These are phyloP conservation scores for Phytophthora parvispora DNA, from an alignment of 352 stramenopile genomes.

Conservation along the genomic window DNA sequence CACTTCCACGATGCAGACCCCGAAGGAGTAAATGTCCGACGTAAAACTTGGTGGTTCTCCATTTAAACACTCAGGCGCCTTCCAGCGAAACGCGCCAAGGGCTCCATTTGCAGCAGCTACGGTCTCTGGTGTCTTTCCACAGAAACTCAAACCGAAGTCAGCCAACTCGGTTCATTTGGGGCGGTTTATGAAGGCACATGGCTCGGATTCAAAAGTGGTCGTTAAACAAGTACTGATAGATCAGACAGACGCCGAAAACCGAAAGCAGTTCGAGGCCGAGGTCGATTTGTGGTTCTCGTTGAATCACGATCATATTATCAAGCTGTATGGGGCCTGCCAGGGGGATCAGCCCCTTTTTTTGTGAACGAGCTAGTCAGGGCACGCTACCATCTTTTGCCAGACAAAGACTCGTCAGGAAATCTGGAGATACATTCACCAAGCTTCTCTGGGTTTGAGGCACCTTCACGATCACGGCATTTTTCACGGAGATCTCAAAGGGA, in stretches of 20 bases:
- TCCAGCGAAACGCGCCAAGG: constrained; percentile 7
- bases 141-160: neutral
- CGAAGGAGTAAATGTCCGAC: constrained; percentile 17
- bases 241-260: neutral
- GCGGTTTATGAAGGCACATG: neutral
- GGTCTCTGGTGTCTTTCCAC: neutral
- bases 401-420: neutral
- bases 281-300: constrained; percentile 9
- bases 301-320: constrained; percentile 3
- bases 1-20: constrained; percentile 14
- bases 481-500: constrained; percentile 2
- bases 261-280: neutral
- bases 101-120: neutral
- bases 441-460: neutral
- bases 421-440: neutral
- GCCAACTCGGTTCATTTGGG: neutral
- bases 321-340: constrained; percentile 9
- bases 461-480: constrained; percentile 3
- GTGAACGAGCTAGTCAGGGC: neutral
- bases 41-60: neutral
- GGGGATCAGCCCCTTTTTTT: constrained; percentile 9
- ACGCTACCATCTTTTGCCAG: neutral
- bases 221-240: neutral
- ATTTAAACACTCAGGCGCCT: constrained; percentile 2
- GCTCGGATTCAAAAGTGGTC: neutral